A percentile compares a stretch with the other conserved stretches of the same genome.
Evolutionary conservation across 2,329 filamentous ascomycete species (phyloP).

Genomic region (Phialemonium atrogriseum): DNA sequence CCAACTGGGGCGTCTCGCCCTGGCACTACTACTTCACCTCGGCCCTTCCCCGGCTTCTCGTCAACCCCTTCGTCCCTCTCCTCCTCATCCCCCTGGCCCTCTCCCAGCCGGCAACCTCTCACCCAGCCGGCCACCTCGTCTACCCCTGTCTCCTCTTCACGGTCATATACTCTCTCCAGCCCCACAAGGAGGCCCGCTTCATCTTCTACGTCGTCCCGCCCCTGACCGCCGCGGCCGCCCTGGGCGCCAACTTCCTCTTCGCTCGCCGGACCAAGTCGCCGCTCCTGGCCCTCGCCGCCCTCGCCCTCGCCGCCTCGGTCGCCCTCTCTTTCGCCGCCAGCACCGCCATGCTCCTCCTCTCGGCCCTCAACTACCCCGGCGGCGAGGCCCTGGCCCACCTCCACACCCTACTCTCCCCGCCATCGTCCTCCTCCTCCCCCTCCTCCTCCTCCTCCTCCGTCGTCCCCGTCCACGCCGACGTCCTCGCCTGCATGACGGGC

Average conservation of each 20-base stretch:
- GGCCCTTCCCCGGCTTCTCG: slow-evolving; percentile 70
- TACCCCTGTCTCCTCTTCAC: slow-evolving; percentile 66
- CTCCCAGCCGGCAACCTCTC: slow-evolving; percentile 33
- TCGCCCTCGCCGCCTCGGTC: slow-evolving; percentile 51
- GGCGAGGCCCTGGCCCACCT: slow-evolving; percentile 64
- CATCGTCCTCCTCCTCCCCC: slow-evolving; percentile 10
- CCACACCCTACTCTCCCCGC: slow-evolving; percentile 26
- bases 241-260: slow-evolving; percentile 65
- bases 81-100: slow-evolving; percentile 48
- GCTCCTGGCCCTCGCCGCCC: slow-evolving; percentile 44
- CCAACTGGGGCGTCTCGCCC: slow-evolving; percentile 79
- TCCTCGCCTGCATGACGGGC: slow-evolving; percentile 62
- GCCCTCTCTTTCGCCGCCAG: slow-evolving; percentile 52
- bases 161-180: slow-evolving; percentile 74
- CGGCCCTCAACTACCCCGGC: slow-evolving; percentile 88
- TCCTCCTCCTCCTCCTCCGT: slow-evolving; percentile 20
- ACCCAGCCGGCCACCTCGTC: slow-evolving; percentile 40
- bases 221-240: slow-evolving; percentile 68
- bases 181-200: slow-evolving; percentile 95
- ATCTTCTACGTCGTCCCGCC: slow-evolving; percentile 81
- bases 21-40: slow-evolving; percentile 82
- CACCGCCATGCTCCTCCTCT: slow-evolving; percentile 63
- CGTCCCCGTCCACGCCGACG: slow-evolving; percentile 52
- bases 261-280: slow-evolving; percentile 54
- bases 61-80: slow-evolving; percentile 64